phyloP scores from a whole-genome alignment of 495 filamentous ascomycete genomes.

The Daldinia decipiens region DNA sequence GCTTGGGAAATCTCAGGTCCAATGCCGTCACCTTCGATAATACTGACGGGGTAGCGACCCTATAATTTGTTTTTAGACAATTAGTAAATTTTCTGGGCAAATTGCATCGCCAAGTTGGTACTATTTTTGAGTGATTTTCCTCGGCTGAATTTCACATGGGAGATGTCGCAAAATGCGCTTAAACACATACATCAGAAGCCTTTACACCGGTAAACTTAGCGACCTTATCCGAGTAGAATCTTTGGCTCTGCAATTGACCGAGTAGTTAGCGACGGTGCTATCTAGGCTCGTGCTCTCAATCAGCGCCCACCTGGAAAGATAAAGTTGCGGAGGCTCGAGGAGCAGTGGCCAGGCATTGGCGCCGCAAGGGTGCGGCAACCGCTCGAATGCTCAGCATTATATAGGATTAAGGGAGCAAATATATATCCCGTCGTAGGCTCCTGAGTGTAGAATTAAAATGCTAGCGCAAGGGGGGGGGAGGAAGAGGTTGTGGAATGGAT shows the following conservation, averaged over 20 bases:
- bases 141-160: constrained; percentile 31
- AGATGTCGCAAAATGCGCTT: constrained; percentile 21
- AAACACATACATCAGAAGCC: constrained; percentile 78
- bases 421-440: constrained; percentile 18
- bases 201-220: constrained; percentile 93
- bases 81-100: constrained; percentile 20
- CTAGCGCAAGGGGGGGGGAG: constrained; percentile 20
- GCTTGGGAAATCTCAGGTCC: constrained; percentile 97
- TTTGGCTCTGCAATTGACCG: constrained; percentile 49
- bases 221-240: constrained; percentile 72
- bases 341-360: constrained; percentile 60
- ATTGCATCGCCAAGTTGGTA: constrained; percentile 9
- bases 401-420: constrained; percentile 41
- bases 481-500: constrained; percentile 23
- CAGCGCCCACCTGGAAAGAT: constrained; percentile 57
- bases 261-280: constrained; percentile 42
- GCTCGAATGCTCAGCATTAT: constrained; percentile 64
- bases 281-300: constrained; percentile 48
- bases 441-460: constrained; percentile 17
- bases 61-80: constrained; percentile 51
- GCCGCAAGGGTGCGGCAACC: constrained; percentile 62
- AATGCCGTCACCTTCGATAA: constrained; percentile 99
- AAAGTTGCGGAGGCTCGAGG: constrained; percentile 58
- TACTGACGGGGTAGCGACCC: constrained; percentile 94
- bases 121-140: constrained; percentile 60